Conservation (phyloP, 2,329 filamentous ascomycete species). For the Didymella arachidicola region DNA sequence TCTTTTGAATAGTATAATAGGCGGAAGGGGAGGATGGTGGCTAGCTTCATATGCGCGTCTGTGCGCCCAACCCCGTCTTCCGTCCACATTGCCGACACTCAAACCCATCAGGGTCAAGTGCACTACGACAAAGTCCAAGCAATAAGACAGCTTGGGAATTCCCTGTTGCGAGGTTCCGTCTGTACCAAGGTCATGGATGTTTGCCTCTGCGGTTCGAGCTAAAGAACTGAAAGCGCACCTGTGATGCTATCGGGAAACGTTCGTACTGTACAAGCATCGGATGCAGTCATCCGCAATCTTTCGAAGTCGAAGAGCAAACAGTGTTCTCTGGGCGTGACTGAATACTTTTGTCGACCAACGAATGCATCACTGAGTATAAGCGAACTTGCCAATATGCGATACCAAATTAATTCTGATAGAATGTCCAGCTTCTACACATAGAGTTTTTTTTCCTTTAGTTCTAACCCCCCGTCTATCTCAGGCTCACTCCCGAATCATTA, state of each 20-base stretch:
- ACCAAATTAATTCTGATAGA: slow-evolving; percentile 17
- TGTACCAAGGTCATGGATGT: not conserved
- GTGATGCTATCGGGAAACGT: not conserved
- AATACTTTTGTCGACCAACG: not conserved
- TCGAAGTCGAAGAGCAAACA: not conserved
- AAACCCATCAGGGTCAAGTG: not conserved
- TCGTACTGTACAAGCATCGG: not conserved
- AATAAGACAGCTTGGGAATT: not conserved
- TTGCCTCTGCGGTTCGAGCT: not conserved
- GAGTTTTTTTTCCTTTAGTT: not conserved
- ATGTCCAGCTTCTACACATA: slow-evolving; percentile 20
- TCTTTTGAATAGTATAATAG: not conserved
- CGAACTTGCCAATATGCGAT: not conserved
- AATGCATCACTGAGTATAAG: not conserved
- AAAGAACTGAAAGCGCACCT: not conserved
- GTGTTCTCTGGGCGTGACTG: not conserved
- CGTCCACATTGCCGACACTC: not conserved
- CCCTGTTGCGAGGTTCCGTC: not conserved
- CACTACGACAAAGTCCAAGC: not conserved
- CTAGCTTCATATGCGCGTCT: not conserved
- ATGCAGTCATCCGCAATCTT: not conserved
- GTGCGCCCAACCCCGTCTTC: not conserved
- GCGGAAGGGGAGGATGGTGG: not conserved
- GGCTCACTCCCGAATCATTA: not conserved
- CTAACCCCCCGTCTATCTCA: no score